Conservation (phyloP, 768 basidiomycete genomes). For the Gymnopilus junonius region DNA sequence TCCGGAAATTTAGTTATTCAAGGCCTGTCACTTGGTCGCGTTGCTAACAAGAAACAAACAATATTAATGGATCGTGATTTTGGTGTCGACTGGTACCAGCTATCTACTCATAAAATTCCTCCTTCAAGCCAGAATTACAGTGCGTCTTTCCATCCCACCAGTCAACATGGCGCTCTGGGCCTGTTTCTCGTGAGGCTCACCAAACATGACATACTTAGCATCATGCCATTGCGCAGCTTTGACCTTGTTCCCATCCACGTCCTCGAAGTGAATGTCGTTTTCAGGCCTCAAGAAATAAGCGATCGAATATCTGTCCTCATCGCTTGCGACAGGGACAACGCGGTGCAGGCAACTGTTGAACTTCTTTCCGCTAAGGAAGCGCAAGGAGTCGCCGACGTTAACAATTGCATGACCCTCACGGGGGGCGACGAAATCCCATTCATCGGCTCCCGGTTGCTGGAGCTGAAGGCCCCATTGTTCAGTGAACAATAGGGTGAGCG, state of each 20-base stretch:
- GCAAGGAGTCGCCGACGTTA: conserved; percentile 10
- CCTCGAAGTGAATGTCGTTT: conserved; percentile 8
- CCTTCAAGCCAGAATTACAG: not conserved
- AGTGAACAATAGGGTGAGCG: conserved; percentile 10
- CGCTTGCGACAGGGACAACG: conserved; percentile 7
- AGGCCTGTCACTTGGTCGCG: too few species aligned
- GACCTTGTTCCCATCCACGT: conserved; percentile 6
- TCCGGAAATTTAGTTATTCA: too few species aligned
- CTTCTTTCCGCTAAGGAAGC: conserved; percentile 12
- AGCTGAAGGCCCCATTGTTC: conserved; percentile 14
- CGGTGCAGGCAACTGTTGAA: conserved; percentile 15
- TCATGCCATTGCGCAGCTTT: conserved; percentile 13
- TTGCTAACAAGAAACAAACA: too few species aligned
- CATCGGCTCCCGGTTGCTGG: not conserved
- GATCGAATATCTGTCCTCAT: conserved; percentile 14
- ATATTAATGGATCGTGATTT: too few species aligned
- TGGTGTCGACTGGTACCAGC: too few species aligned
- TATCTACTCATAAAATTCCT: too few species aligned
- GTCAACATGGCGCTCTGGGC: conserved; percentile 8
- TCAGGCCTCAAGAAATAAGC: conserved; percentile 14
- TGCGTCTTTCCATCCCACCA: conserved; percentile 9
- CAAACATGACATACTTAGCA: conserved; percentile 14
- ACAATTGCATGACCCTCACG: conserved; percentile 11
- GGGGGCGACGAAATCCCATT: conserved; percentile 10
- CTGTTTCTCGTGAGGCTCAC: conserved; percentile 13